phyloP scores from a whole-genome alignment of 495 filamentous ascomycete species.

The Penicillium turbatum region DNA sequence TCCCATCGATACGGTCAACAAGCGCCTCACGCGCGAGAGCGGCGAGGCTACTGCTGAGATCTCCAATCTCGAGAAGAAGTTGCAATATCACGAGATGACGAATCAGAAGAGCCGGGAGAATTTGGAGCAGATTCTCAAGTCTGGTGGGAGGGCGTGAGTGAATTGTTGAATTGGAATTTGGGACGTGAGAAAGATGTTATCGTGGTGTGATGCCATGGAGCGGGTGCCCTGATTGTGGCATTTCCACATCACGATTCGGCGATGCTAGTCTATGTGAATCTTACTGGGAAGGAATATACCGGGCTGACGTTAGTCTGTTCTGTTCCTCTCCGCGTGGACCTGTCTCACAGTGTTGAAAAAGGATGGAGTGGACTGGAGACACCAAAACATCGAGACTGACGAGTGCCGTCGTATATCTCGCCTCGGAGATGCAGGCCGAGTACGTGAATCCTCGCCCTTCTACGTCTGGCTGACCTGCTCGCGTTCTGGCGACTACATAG shows the following conservation, averaged over 20 bases:
- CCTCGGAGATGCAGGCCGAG: not conserved
- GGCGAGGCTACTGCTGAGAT: conserved; percentile 73
- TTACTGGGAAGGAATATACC: not conserved
- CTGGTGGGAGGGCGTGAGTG: conserved; percentile 39
- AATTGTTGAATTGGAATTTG: not conserved
- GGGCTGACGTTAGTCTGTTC: not conserved
- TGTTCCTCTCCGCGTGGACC: not conserved
- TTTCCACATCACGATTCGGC: not conserved
- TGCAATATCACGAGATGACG: conserved; percentile 91
- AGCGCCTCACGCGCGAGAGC: conserved; percentile 69
- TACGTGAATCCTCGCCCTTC: not conserved
- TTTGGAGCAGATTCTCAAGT: conserved; percentile 77
- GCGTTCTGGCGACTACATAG: conserved; percentile 5
- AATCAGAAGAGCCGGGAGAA: conserved; percentile 88
- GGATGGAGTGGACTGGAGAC: not conserved
- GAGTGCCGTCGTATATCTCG: not conserved
- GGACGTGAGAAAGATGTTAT: not conserved
- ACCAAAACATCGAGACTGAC: not conserved
- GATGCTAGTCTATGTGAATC: not conserved
- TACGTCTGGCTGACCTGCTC: conserved; percentile 13
- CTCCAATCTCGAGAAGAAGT: conserved; percentile 76
- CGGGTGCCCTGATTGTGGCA: not conserved
- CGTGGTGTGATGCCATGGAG: not conserved
- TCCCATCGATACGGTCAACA: conserved; percentile 67
- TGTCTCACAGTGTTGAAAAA: not conserved